A percentile compares a stretch with the other conserved stretches of the same genome.
Evolutionary conservation across 805 yeast species (phyloP).

Genomic region (Sugiyamaella lignohabitans): DNA sequence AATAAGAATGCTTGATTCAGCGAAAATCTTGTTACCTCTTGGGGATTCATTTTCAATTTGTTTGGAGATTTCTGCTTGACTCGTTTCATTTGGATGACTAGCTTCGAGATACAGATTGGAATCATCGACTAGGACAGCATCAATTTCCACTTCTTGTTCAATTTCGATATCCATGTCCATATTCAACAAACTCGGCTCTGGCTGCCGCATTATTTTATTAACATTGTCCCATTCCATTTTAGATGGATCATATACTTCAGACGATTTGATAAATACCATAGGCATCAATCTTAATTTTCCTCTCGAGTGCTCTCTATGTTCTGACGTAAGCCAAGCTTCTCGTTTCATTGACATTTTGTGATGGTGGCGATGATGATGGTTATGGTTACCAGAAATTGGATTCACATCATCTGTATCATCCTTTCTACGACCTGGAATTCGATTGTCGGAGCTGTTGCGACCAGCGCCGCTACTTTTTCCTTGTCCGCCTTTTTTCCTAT

Average conservation of each 20-base stretch:
- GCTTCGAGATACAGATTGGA: no score
- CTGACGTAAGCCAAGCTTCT: constrained; percentile 11
- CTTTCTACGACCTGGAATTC: neutral
- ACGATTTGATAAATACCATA: constrained; percentile 9
- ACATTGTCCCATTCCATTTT: neutral
- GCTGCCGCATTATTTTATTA: neutral
- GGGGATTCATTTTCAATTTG: no score
- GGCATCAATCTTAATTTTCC: constrained; percentile 3
- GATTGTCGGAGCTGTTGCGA: neutral
- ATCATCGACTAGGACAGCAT: no score
- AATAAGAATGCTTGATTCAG: no score
- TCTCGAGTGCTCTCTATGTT: neutral
- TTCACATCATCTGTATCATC: neutral
- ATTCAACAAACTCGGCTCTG: no score
- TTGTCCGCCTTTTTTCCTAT: neutral
- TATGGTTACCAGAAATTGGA: no score
- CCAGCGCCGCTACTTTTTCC: neutral
- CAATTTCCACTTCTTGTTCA: no score
- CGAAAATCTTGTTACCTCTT: no score
- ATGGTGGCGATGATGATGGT: no score
- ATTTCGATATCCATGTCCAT: no score
- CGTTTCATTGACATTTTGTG: neutral
- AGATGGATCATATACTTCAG: constrained; percentile 11
- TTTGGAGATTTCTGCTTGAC: no score
- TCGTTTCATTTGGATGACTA: no score